Evolutionary conservation across 1,284 basidiomycete genomes (phyloP), one percentile per base, ranked within the genome.

Genomic region (Marasmius oreades): DNA sequence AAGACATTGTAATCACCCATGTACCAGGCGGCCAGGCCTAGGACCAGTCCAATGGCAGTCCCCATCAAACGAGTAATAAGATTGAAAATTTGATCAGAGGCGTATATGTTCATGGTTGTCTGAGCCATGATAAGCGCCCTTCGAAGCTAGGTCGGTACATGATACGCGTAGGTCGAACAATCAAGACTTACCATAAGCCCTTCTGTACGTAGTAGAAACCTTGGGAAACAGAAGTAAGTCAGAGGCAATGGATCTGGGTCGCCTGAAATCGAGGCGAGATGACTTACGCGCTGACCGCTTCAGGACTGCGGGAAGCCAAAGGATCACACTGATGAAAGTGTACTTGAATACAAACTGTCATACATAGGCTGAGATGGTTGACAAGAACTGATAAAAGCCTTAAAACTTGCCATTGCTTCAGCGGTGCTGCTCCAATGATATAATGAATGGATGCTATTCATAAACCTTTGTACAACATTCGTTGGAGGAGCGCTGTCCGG

Each of bases 81-180:
- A 53, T 77, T 77, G 62, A 70, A 76, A 12, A 88, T 76, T 63
- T 86, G 84, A 63, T 88, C 85, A 8, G 83, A 82, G 0, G 79
- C 77, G 58, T 79, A 84, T 10, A 87, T 76, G 43, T 81, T 84
- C 50, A 88, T 62, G 1, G 82, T 82, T 0, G 81, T 84, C 63
- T 88, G 85, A 0, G 82, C 77, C 83, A 86, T 88, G 65, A 87
- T 85, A 55, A 86, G 67, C 2, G 83, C 84, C 85, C 85, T 77
- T 51, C 7, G 4, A 47, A 20, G 20, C 11, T 16, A 28, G 39
- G 23, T 20, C 20, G 12, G 16, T 16, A 26, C 12, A 7, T n/a
- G 20, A 28, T 20, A 6, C 16, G 52, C 5, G 4, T 28, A 5
- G 44, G 18, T 22, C 48, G 16, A 59, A 50, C 23, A 28, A 6